Conservation (phyloP, 345 rosid genomes). For the Orychophragmus violaceus region DNA sequence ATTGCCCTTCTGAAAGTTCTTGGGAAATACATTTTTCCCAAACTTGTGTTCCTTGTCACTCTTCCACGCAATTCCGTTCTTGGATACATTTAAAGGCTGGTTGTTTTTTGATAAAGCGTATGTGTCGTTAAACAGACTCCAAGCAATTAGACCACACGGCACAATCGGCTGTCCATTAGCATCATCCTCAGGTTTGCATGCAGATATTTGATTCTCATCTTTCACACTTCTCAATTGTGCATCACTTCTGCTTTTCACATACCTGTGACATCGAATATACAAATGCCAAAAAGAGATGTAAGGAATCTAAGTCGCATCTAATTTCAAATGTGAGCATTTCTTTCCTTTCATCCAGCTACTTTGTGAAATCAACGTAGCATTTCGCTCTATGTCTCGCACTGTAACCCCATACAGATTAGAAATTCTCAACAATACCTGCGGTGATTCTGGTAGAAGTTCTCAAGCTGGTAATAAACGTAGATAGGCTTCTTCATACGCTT, state of each 20-base stretch:
- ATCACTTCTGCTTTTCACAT: slow-evolving; percentile 91
- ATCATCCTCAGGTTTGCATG: slow-evolving; percentile 65
- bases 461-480: slow-evolving; percentile 94
- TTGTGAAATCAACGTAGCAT: neutral
- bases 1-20: slow-evolving; percentile 62
- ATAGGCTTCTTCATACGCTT: slow-evolving; percentile 82
- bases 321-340: neutral
- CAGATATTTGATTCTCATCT: slow-evolving; percentile 32
- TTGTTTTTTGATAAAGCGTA: slow-evolving; percentile 48
- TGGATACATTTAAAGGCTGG: slow-evolving; percentile 44
- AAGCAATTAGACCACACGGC: slow-evolving; percentile 97
- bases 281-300: neutral
- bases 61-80: slow-evolving; percentile 76
- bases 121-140: slow-evolving; percentile 97
- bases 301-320: neutral
- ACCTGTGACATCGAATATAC: slow-evolving; percentile 40
- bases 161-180: slow-evolving; percentile 40
- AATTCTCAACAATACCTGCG: slow-evolving; percentile 91
- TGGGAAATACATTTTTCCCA: slow-evolving; percentile 71
- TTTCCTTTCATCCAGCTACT: slow-evolving; percentile 1
- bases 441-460: slow-evolving; percentile 97
- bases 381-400: neutral
- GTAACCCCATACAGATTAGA: neutral
- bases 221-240: slow-evolving; percentile 41
- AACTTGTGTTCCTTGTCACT: slow-evolving; percentile 91